phyloP scores from a whole-genome alignment of 179 eudicot species.

The Beta corolliflora region DNA sequence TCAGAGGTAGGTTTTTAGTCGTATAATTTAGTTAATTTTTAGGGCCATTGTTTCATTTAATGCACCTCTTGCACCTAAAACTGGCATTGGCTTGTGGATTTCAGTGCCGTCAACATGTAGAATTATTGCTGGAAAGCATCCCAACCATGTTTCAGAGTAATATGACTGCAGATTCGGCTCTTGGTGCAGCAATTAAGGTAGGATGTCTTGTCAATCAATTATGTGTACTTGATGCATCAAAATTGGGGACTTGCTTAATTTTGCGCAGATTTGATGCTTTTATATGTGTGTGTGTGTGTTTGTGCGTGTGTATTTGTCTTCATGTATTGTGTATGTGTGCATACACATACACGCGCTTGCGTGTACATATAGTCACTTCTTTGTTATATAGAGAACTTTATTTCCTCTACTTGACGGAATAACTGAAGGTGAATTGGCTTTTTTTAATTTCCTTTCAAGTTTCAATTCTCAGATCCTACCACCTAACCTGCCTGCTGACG shows the following conservation, averaged over 20 bases:
- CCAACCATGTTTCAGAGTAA: conserved; percentile 88
- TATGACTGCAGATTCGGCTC: conserved; percentile 87
- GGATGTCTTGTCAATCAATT: conserved; percentile 1
- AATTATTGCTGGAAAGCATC: conserved; percentile 84
- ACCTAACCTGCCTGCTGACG: background rate
- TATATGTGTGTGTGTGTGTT: background rate
- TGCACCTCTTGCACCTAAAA: conserved; percentile 2
- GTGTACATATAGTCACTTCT: background rate
- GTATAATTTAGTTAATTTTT: background rate
- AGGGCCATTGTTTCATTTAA: conserved; percentile 1
- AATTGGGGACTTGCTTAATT: background rate
- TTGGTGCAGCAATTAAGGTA: conserved; percentile 96
- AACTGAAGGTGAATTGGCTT: background rate
- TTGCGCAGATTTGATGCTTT: background rate
- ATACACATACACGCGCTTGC: too few relatives aligned
- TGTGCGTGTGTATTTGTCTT: background rate
- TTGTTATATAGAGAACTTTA: background rate
- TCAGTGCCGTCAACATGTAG: conserved; percentile 92
- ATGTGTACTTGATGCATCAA: background rate
- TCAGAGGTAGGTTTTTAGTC: conserved; percentile 63
- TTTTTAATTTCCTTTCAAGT: background rate
- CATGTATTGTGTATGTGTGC: too few relatives aligned
- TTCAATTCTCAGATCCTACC: background rate
- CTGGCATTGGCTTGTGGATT: conserved; percentile 20
- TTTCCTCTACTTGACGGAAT: background rate